Percentiles rank a stretch among this genome's conserved stretches.
Conservation (phyloP, 805 yeast species). For the Yarrowia divulgata region DNA sequence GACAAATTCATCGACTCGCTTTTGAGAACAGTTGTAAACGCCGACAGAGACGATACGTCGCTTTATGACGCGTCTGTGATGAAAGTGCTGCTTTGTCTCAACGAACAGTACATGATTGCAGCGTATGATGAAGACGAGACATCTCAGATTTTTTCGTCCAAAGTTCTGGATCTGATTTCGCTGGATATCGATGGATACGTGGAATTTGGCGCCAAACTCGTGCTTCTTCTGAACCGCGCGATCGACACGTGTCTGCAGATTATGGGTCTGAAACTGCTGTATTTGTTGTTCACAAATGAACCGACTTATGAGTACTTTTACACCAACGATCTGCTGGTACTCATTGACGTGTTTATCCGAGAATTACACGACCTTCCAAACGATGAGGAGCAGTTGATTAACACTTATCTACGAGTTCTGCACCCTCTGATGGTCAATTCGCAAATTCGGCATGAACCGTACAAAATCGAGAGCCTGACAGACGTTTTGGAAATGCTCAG, state of each 20-base stretch:
- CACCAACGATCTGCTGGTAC: slow-evolving; percentile 81
- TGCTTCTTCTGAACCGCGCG: slow-evolving; percentile 77
- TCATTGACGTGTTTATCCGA: slow-evolving; percentile 81
- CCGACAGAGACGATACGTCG: slow-evolving; percentile 45
- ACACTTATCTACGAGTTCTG: slow-evolving; percentile 76
- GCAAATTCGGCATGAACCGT: slow-evolving; percentile 62
- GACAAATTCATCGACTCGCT: slow-evolving; percentile 58
- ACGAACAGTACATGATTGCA: slow-evolving; percentile 83
- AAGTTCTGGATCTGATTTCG: slow-evolving; percentile 64
- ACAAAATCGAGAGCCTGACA: slow-evolving; percentile 63
- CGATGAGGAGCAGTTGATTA: slow-evolving; percentile 64
- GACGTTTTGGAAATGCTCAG: slow-evolving; percentile 59
- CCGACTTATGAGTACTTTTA: slow-evolving; percentile 73
- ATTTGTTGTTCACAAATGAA: slow-evolving; percentile 72
- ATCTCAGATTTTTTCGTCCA: slow-evolving; percentile 50
- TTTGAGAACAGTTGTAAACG: slow-evolving; percentile 56
- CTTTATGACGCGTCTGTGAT: slow-evolving; percentile 68
- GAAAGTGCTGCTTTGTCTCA: slow-evolving; percentile 73
- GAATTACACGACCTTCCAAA: slow-evolving; percentile 75
- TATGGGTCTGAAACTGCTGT: slow-evolving; percentile 78
- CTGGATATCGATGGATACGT: slow-evolving; percentile 55
- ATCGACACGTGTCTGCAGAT: slow-evolving; percentile 74
- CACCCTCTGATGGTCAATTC: slow-evolving; percentile 73
- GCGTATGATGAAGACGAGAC: slow-evolving; percentile 34
- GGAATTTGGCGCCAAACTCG: slow-evolving; percentile 70